Conservation (phyloP, 2,329 filamentous ascomycete genomes). For the Aspergillus latus region DNA sequence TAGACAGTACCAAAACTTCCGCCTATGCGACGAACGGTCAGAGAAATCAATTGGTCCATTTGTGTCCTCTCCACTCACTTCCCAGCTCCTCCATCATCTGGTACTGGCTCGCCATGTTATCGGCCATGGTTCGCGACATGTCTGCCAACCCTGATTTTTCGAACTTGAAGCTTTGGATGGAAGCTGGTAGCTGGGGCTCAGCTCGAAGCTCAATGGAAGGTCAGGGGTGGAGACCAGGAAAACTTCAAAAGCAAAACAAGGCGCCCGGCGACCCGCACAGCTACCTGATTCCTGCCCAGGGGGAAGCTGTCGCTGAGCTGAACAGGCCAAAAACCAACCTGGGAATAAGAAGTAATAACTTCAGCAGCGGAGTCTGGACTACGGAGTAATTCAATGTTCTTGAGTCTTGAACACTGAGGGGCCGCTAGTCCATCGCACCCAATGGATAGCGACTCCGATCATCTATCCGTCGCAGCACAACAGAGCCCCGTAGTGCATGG, state of each 20-base stretch:
- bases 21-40: slow-evolving; percentile 52
- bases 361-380: slow-evolving; percentile 7
- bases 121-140: slow-evolving; percentile 37
- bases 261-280: slow-evolving; percentile 16
- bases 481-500: slow-evolving; percentile 25
- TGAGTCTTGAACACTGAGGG: slow-evolving; percentile 7
- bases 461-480: slow-evolving; percentile 22
- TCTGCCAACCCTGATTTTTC: slow-evolving; percentile 1
- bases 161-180: background rate
- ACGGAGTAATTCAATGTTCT: slow-evolving; percentile 8
- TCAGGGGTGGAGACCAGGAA: slow-evolving; percentile 16
- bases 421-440: slow-evolving; percentile 20
- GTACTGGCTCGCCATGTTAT: slow-evolving; percentile 75
- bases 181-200: background rate
- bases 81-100: slow-evolving; percentile 95
- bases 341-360: background rate
- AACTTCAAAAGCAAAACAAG: slow-evolving; percentile 16
- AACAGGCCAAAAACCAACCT: slow-evolving; percentile 15
- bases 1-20: slow-evolving; percentile 97
- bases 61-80: slow-evolving; percentile 59
- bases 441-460: slow-evolving; percentile 18
- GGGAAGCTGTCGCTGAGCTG: slow-evolving; percentile 18
- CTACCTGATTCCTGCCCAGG: slow-evolving; percentile 17
- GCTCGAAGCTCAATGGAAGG: slow-evolving; percentile 3
- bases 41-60: slow-evolving; percentile 14